Base-by-base conservation (phyloP, 345 rosid genomes). In the Bretschneidera sinensis region DNA sequence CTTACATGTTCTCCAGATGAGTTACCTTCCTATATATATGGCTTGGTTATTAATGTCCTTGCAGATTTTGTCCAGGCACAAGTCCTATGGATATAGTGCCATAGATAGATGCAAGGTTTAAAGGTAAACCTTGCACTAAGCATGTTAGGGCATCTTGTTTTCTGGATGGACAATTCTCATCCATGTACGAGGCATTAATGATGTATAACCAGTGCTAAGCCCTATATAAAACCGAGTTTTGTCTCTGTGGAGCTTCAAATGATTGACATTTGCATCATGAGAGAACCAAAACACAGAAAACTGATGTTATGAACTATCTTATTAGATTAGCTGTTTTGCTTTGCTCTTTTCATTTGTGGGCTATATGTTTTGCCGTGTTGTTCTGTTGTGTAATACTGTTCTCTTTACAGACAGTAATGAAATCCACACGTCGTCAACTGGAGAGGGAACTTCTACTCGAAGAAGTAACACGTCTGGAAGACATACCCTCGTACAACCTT, bases 381-480 rank as follows among this genome's bases (percentile, higher is more conserved):
- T 54, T 61, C 24, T 48, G 21, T 21, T 54, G 10, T 39, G 45
- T 39, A 11, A 39, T 14, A 39, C 10, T 39, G 10, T 39, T 14
- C 10, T 11, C 45, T 39, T 11, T 39, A 59, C 79, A 87, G 95
- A 83, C 88, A 35, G 90, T 87, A 48, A 87, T 87, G 95, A 87
- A 87, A 67, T 73, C 95, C 24, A 87, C 95, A 21, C 86, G 97
- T 19, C 79, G 97, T 50, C 96, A 90, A 66, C 61, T 94, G 43
- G 99, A 94, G 72, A 86, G 91, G 74, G 99, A 94, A 77, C 91
- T 94, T 19, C 78, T 86, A 73, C 56, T 79, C 22, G 89, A 88
- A 63, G 91, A 90, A 54, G n/a, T 83, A 25, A 78, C 76, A 49
- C 74, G 87, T 24, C 74, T 88, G 22, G 96, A 94, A 74, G 99